These are phyloP conservation scores for Musa acuminata DNA, from an alignment of 176 grass and related monocot species.

Conservation along the genomic window DNA sequence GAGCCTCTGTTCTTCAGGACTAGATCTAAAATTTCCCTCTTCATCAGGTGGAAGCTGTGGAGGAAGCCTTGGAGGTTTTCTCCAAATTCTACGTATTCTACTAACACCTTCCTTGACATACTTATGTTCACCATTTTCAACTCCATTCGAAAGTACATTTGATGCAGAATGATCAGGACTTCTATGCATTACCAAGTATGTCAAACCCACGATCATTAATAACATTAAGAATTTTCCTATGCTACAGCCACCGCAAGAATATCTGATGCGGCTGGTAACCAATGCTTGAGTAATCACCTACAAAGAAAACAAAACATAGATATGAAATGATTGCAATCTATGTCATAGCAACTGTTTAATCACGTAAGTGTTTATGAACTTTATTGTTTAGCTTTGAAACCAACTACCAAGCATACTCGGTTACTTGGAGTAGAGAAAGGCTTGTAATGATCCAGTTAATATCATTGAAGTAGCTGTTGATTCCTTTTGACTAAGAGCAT, in stretches of 20 bases:
- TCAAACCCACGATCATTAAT: constrained; percentile 54
- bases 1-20: constrained; percentile 25
- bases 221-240: constrained; percentile 77
- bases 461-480: too few relatives aligned
- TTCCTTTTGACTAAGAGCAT: too few relatives aligned
- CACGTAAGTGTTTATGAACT: too few relatives aligned
- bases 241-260: constrained; percentile 54
- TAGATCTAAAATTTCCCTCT: constrained; percentile 46
- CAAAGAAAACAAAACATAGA: constrained; percentile 22
- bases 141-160: constrained; percentile 31
- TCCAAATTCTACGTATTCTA: constrained; percentile 50
- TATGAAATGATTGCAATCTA: neutral
- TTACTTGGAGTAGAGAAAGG: too few relatives aligned
- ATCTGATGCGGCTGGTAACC: constrained; percentile 32
- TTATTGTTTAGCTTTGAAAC: too few relatives aligned
- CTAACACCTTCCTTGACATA: constrained; percentile 31
- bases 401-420: too few relatives aligned
- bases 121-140: constrained; percentile 15
- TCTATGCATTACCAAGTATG: constrained; percentile 55
- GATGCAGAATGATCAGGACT: constrained; percentile 35
- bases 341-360: neutral
- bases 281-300: constrained; percentile 46
- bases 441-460: too few relatives aligned
- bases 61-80: constrained; percentile 69
- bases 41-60: constrained; percentile 69